Evolutionary conservation across 2,329 filamentous ascomycete genomes (phyloP).

Genomic region (Colletotrichum agaves): DNA sequence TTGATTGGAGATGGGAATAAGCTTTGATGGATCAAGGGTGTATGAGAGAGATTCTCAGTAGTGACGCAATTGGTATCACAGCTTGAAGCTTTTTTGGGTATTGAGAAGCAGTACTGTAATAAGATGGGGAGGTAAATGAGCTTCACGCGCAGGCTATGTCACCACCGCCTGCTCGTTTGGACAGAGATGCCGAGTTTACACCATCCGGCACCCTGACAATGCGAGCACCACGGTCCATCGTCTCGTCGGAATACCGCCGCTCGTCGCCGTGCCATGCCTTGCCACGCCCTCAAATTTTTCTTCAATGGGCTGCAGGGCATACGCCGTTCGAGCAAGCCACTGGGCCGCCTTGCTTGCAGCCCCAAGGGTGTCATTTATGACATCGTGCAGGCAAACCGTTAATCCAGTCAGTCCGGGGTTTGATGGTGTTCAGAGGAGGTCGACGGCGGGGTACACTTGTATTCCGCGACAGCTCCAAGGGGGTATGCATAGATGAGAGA

Average conservation of each 20-base stretch:
- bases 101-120: not conserved
- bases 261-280: not conserved
- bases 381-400: conserved; percentile 28
- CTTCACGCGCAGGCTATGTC: conserved; percentile 19
- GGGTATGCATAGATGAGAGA: conserved; percentile 1
- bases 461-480: not conserved
- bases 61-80: conserved; percentile 20
- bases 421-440: conserved; percentile 33
- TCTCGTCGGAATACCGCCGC: conserved; percentile 9
- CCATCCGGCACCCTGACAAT: not conserved
- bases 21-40: not conserved
- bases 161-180: conserved; percentile 33
- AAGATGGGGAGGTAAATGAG: conserved; percentile 11
- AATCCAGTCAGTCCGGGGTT: not conserved
- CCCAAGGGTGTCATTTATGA: conserved; percentile 19
- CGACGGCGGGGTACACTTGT: conserved; percentile 26
- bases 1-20: not conserved
- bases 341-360: conserved; percentile 2
- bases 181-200: conserved; percentile 24
- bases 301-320: conserved; percentile 9
- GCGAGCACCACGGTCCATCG: not conserved
- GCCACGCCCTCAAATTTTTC: conserved; percentile 20
- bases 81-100: not conserved
- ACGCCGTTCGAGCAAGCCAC: conserved; percentile 9
- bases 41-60: not conserved